Base-by-base conservation (phyloP, 2,329 filamentous ascomycete genomes). In the Fusarium duplospermum region DNA sequence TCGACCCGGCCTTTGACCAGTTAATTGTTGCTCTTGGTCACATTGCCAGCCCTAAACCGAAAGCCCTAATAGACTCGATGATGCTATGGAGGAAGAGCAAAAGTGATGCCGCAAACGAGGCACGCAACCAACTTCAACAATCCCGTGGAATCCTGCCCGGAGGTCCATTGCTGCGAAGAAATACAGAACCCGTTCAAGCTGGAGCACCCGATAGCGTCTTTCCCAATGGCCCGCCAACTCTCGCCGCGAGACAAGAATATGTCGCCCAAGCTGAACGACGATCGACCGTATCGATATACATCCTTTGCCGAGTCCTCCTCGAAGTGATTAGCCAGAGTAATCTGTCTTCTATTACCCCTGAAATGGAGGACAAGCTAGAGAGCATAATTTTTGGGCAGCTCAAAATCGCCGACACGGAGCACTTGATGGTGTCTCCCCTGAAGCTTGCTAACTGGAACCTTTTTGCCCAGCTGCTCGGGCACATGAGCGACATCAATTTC, bases 51-150 rank as follows among this genome's bases (percentile, higher is more conserved):
- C 93, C 95, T 75, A 97, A 97, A 80, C 97, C 97, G 6, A 98
- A 97, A 81, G 94, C 95, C 6, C 85, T 99, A 61, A 98, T 99
- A 78, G 96, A 99, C 82, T 95, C 94, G 22, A 95, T 99, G 82
- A 99, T 99, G 94, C 89, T 97, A 35, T 99, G 96, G 96, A 92
- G 96, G 65, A 98, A 98, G 83, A 94, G 91, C 74, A 98, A 98
- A 85, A 97, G 95, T 74, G 96, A 98, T 82, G 91, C 93, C 24
- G 95, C 95, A 31, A 92, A 90, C 76, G 90, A 92, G 72, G 92
- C 93, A 31, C 87, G 91, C 24, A 83, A 75, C 52, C 87, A 90
- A 77, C 83, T 91, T 24, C 89, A 91, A 74, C 89, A 91, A 64
- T 81, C 85, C 22, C 86, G 85, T 18, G 81, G 81, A 36, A 82